These are phyloP conservation scores for Abortiporus biennis DNA, from an alignment of 1,284 basidiomycete species.

Conservation along the genomic window DNA sequence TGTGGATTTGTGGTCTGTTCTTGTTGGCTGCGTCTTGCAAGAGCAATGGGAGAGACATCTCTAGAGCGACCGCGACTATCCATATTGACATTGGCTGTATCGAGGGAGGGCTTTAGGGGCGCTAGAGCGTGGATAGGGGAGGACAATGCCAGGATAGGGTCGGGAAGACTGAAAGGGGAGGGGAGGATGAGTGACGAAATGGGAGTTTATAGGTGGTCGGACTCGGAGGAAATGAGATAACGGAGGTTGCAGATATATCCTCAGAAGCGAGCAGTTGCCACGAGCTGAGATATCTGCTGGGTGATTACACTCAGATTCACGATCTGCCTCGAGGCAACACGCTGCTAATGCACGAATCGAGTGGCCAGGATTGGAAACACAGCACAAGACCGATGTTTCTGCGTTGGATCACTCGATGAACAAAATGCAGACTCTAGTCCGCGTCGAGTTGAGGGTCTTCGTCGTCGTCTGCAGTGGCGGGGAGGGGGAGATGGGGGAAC, in stretches of 20 bases:
- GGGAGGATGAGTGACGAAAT: slow-evolving; percentile 9
- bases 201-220: not conserved
- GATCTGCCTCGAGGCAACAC: not conserved
- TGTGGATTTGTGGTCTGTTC: not conserved
- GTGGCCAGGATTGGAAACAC: not conserved
- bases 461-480: not conserved
- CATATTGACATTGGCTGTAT: slow-evolving; percentile 14
- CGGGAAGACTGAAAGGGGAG: slow-evolving; percentile 12
- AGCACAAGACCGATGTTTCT: not conserved
- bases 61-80: slow-evolving; percentile 23
- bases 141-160: slow-evolving; percentile 13
- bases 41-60: slow-evolving; percentile 21
- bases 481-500: not conserved
- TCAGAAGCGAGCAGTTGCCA: no score
- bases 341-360: no score
- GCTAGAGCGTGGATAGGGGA: slow-evolving; percentile 11
- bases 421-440: no score
- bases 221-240: slow-evolving; percentile 1
- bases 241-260: not conserved
- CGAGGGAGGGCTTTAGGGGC: slow-evolving; percentile 9
- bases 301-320: not conserved
- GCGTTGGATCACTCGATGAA: no score
- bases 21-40: slow-evolving; percentile 11
- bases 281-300: not conserved
- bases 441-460: no score